These are phyloP conservation scores for Eucalyptus virginea DNA, from an alignment of 345 rosid genomes.

Conservation along the genomic window DNA sequence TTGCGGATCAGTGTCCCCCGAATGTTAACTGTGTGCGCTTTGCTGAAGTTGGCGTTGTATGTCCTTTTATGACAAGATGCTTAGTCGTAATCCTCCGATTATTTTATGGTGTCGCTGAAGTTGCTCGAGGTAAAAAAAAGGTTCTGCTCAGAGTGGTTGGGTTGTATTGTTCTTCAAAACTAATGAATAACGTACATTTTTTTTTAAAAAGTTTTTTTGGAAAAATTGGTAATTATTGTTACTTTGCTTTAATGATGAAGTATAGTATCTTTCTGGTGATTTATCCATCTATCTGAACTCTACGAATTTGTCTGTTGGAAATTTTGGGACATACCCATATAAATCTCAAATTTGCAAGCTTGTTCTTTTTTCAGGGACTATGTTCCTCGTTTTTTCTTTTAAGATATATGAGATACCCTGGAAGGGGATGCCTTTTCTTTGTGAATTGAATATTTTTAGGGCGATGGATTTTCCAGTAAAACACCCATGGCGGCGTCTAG, in stretches of 20 bases:
- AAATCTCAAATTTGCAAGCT: not conserved
- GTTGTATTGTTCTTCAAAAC: not conserved
- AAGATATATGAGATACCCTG: not conserved
- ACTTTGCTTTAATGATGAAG: not conserved
- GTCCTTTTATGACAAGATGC: not conserved
- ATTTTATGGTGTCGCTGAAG: not conserved
- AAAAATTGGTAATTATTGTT: not conserved
- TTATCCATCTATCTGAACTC: not conserved
- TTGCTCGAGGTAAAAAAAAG: not conserved
- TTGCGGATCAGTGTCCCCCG: not conserved
- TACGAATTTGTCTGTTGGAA: not conserved
- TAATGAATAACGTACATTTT: accelerated
- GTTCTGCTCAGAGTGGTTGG: not conserved
- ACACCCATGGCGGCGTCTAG: not conserved
- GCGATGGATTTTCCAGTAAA: not conserved
- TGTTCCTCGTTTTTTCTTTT: not conserved
- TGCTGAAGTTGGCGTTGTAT: not conserved
- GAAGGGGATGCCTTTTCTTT: not conserved
- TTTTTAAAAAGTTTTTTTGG: not conserved
- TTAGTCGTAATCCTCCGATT: not conserved
- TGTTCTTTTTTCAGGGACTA: not conserved
- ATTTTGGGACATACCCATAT: not conserved
- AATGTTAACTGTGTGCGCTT: not conserved
- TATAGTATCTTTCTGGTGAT: not conserved
- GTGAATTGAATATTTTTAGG: not conserved